These are phyloP conservation scores for Mallotus nudiflorus DNA, from an alignment of 345 rosid genomes.

Conservation along the genomic window DNA sequence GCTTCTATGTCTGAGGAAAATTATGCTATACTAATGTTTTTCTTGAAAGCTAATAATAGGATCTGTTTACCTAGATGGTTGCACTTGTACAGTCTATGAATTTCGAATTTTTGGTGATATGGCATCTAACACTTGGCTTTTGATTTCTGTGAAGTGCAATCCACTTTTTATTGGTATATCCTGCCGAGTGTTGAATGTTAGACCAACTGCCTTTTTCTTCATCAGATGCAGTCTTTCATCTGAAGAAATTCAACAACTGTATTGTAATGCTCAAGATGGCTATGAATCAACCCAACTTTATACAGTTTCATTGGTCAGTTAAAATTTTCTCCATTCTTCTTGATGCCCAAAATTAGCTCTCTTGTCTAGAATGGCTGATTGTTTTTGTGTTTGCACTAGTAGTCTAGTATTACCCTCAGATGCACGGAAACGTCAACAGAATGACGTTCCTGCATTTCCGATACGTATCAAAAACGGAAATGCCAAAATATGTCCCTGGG, in stretches of 20 bases:
- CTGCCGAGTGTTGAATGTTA: slow-evolving; percentile 65
- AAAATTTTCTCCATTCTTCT: not conserved
- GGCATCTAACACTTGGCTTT: slow-evolving; percentile 2
- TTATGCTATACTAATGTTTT: not conserved
- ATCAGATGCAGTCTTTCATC: slow-evolving; percentile 67
- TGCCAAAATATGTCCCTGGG: too few species aligned
- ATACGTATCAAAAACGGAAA: too few species aligned
- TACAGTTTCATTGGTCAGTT: slow-evolving; percentile 69
- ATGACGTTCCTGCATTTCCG: too few species aligned
- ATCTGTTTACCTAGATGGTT: not conserved
- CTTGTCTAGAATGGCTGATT: not conserved
- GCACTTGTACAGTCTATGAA: not conserved
- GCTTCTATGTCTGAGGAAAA: not conserved
- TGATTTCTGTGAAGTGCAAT: slow-evolving; percentile 45
- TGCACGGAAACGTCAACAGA: too few species aligned
- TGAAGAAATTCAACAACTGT: slow-evolving; percentile 62
- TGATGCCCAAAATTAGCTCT: not conserved
- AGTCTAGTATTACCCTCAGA: not conserved
- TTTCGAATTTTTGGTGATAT: not conserved
- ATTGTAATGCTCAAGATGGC: slow-evolving; percentile 77
- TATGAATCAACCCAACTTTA: slow-evolving; percentile 82
- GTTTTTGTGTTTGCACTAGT: not conserved
- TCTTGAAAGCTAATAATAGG: not conserved
- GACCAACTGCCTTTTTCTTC: slow-evolving; percentile 86
- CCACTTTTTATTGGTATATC: slow-evolving; percentile 79